A percentile compares a stretch with the other conserved stretches of the same genome.
Evolutionary conservation across 768 basidiomycete genomes (phyloP).

Genomic region (Panaeolus cyanescens): DNA sequence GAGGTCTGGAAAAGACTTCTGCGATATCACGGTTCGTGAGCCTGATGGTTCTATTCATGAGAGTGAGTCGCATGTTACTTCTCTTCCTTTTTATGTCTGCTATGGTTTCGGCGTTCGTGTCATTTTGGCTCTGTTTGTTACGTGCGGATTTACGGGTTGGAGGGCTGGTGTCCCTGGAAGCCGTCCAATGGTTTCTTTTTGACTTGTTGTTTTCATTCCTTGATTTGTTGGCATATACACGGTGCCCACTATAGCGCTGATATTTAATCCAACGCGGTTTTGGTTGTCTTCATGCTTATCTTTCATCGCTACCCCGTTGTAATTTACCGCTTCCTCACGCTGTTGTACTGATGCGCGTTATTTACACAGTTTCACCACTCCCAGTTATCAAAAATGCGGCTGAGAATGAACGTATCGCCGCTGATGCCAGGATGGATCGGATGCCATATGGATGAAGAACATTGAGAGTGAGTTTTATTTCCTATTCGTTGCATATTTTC

Average conservation of each 20-base stretch:
- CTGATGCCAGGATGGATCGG: conserved; percentile 60
- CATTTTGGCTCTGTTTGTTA: neutral
- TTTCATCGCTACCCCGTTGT: neutral
- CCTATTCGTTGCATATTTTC: neutral
- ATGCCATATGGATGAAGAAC: conserved; percentile 82
- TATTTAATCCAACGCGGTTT: neutral
- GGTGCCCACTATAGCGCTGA: neutral
- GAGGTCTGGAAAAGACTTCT: conserved; percentile 22
- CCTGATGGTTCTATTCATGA: conserved; percentile 21
- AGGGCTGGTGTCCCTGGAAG: neutral
- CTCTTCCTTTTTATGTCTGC: conserved; percentile 9
- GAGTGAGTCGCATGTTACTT: conserved; percentile 19
- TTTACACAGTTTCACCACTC: conserved; percentile 40
- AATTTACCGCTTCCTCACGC: neutral
- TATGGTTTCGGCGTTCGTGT: neutral
- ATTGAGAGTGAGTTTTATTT: conserved; percentile 75
- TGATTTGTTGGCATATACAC: neutral
- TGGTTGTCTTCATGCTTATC: neutral
- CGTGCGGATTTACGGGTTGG: neutral
- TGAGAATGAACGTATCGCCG: conserved; percentile 52
- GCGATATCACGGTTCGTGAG: conserved; percentile 13
- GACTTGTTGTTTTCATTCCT: neutral
- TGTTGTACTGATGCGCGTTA: neutral
- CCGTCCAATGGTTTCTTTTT: neutral
- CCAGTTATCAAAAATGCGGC: conserved; percentile 55